Evolutionary conservation across 768 basidiomycete genomes (phyloP).

Genomic region (Cubamyces lactineus): DNA sequence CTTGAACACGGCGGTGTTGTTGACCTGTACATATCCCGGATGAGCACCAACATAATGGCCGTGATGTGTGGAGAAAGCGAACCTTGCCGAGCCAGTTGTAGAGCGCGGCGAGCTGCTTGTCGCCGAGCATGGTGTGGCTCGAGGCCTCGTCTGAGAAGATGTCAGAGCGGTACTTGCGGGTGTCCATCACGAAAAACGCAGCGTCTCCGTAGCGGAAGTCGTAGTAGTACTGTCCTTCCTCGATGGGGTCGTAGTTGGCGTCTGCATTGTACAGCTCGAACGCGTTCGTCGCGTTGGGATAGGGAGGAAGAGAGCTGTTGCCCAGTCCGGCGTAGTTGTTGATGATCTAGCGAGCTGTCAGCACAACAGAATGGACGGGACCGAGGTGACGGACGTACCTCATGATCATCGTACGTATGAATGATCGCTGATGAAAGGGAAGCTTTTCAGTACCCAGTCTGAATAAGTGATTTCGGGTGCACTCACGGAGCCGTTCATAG

Average conservation of each 20-base stretch:
- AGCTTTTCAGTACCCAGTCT: not conserved
- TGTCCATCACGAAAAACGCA: constrained; percentile 82
- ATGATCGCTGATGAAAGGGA: constrained; percentile 52
- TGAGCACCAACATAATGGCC: not conserved
- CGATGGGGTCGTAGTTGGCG: constrained; percentile 60
- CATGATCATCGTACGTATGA: constrained; percentile 76
- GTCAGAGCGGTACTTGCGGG: constrained; percentile 58
- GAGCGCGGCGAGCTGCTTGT: constrained; percentile 60
- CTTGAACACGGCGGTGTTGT: constrained; percentile 74
- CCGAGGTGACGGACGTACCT: constrained; percentile 44
- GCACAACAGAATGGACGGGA: not conserved
- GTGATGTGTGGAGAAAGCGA: constrained; percentile 4
- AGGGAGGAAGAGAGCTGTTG: constrained; percentile 57
- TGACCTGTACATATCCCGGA: constrained; percentile 47
- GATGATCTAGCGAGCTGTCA: constrained; percentile 46
- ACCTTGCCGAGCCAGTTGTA: constrained; percentile 65
- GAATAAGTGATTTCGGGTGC: not conserved
- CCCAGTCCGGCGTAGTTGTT: constrained; percentile 68
- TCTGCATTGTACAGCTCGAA: constrained; percentile 65
- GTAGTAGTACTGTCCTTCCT: constrained; percentile 53
- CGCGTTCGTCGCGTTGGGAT: constrained; percentile 53
- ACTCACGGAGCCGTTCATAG: constrained; percentile 71
- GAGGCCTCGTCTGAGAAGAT: constrained; percentile 41
- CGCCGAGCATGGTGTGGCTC: constrained; percentile 70
- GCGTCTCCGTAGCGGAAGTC: constrained; percentile 67